Evolutionary conservation across 768 basidiomycete species (phyloP).

Genomic region (Kwoniella bestiolae): DNA sequence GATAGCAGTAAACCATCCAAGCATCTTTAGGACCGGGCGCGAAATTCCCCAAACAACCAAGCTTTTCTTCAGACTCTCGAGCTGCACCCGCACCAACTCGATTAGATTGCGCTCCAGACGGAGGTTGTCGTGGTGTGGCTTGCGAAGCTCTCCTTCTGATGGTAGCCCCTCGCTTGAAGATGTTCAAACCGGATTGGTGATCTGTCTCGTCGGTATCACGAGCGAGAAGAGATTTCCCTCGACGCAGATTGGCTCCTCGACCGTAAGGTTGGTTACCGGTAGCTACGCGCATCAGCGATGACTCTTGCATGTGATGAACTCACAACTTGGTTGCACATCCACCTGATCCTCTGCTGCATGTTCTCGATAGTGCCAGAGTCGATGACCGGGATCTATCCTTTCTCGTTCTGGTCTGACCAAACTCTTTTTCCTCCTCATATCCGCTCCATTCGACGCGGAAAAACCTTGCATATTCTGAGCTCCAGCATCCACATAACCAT

Average conservation of each 20-base stretch:
- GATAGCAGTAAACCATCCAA: slow-evolving; percentile 93
- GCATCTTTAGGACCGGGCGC: slow-evolving; percentile 86
- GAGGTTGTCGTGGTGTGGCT: slow-evolving; percentile 59
- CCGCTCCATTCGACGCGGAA: slow-evolving; percentile 43
- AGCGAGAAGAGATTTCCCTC: slow-evolving; percentile 86
- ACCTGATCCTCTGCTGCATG: slow-evolving; percentile 79
- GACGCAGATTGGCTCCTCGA: slow-evolving; percentile 59
- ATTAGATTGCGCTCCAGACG: slow-evolving; percentile 58
- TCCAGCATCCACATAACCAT: slow-evolving; percentile 43
- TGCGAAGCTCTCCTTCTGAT: slow-evolving; percentile 68
- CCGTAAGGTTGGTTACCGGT: slow-evolving; percentile 50
- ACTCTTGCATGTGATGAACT: slow-evolving; percentile 55
- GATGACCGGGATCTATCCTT: slow-evolving; percentile 91
- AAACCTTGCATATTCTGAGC: slow-evolving; percentile 41
- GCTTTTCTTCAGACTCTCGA: slow-evolving; percentile 34
- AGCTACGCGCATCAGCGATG: slow-evolving; percentile 33
- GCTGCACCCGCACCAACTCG: slow-evolving; percentile 49
- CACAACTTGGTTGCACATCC: slow-evolving; percentile 78
- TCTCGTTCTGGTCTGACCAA: slow-evolving; percentile 90
- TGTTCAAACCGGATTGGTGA: slow-evolving; percentile 86
- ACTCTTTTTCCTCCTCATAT: slow-evolving; percentile 77
- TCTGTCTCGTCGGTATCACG: slow-evolving; percentile 77
- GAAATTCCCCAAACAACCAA: slow-evolving; percentile 66
- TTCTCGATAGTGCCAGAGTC: slow-evolving; percentile 90
- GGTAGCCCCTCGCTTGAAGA: slow-evolving; percentile 84